These are phyloP conservation scores for Claviceps pazoutovae DNA, from an alignment of 2,329 filamentous ascomycete species.

Conservation along the genomic window DNA sequence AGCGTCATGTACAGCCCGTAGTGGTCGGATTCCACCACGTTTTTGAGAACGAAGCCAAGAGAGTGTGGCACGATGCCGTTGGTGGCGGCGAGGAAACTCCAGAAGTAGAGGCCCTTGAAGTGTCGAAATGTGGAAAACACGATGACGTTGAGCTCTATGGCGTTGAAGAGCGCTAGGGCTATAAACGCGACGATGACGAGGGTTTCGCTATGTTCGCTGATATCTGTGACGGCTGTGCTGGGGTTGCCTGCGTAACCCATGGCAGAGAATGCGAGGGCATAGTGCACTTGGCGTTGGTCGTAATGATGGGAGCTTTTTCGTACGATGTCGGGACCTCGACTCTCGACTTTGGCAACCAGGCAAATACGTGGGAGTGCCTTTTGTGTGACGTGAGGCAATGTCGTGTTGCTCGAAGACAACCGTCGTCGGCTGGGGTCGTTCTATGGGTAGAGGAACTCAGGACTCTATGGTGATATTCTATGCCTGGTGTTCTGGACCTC, in stretches of 20 bases:
- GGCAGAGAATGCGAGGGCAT: not conserved
- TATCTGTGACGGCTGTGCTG: not conserved
- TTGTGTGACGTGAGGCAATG: too few relatives aligned
- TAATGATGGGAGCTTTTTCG: too few relatives aligned
- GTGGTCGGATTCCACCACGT: slow-evolving; percentile 10
- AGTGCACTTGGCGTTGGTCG: not conserved
- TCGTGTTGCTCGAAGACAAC: too few relatives aligned
- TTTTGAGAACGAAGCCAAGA: slow-evolving; percentile 32
- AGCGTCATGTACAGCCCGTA: slow-evolving; percentile 10
- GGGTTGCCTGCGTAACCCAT: slow-evolving; percentile 6
- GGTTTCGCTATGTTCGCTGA: not conserved
- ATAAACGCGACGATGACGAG: slow-evolving; percentile 3
- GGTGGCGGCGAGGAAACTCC: slow-evolving; percentile 21
- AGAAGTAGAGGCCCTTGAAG: slow-evolving; percentile 22
- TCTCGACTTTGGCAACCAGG: too few relatives aligned
- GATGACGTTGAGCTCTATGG: slow-evolving; percentile 17
- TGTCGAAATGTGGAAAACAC: slow-evolving; percentile 19
- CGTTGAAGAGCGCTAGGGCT: slow-evolving; percentile 15
- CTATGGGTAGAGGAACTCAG: too few relatives aligned
- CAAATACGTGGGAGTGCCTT: too few relatives aligned
- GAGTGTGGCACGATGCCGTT: slow-evolving; percentile 21
- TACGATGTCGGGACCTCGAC: too few relatives aligned
- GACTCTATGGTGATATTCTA: too few relatives aligned
- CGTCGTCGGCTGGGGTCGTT: too few relatives aligned
- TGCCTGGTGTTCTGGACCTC: too few relatives aligned